Percentiles rank a stretch among this genome's conserved stretches.
Conservation (phyloP, 176 grass and related monocot genomes). For the Thalia dealbata region DNA sequence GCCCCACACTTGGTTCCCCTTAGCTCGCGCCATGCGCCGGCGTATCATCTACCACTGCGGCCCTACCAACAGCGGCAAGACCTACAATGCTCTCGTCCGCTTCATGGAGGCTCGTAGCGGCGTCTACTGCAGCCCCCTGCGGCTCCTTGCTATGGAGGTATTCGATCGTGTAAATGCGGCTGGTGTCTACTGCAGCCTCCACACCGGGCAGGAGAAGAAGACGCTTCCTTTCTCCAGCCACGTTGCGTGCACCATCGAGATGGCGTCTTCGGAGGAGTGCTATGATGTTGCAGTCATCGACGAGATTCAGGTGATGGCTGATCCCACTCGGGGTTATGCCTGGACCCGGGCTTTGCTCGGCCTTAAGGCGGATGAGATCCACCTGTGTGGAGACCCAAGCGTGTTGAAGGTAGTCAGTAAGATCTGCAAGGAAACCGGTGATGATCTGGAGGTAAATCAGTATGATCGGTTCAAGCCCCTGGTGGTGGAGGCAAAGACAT, state of each 20-base stretch:
- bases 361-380: slow-evolving; percentile 92
- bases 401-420: slow-evolving; percentile 61
- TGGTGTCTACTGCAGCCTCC: slow-evolving; percentile 83
- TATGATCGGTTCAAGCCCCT: slow-evolving; percentile 92
- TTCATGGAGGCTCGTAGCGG: slow-evolving; percentile 51
- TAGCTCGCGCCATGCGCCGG: slow-evolving; percentile 84
- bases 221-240: slow-evolving; percentile 75
- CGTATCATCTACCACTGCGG: slow-evolving; percentile 81
- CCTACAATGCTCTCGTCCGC: slow-evolving; percentile 73
- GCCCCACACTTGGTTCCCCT: slow-evolving; percentile 88
- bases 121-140: slow-evolving; percentile 87
- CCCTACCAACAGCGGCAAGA: slow-evolving; percentile 95
- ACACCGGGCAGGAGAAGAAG: slow-evolving; percentile 84
- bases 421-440: slow-evolving; percentile 60
- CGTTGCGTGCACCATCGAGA: slow-evolving; percentile 68
- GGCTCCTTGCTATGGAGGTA: slow-evolving; percentile 95
- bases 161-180: slow-evolving; percentile 78
- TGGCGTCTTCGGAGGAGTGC: slow-evolving; percentile 62
- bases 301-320: slow-evolving; percentile 92
- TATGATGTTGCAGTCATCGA: slow-evolving; percentile 88
- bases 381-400: slow-evolving; percentile 89
- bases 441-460: slow-evolving; percentile 58
- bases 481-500: slow-evolving; percentile 76
- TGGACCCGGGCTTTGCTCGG: slow-evolving; percentile 84
- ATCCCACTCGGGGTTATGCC: slow-evolving; percentile 60